phyloP scores from a whole-genome alignment of 2,329 filamentous ascomycete species.

The Huntiella moniliformis region DNA sequence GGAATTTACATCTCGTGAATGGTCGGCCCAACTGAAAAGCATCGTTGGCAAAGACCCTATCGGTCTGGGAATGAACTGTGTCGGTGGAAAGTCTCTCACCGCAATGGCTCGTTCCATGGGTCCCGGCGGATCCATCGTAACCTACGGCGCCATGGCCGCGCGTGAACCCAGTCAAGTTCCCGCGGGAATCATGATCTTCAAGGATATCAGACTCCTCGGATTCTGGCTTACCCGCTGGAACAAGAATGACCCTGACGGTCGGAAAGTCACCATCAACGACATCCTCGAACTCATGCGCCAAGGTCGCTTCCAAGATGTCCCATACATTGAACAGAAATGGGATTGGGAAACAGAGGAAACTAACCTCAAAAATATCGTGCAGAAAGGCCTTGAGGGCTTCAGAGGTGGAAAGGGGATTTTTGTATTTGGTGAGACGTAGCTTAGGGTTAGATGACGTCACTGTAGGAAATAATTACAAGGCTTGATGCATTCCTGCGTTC shows the following conservation, averaged over 20 bases:
- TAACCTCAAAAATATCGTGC: conserved; percentile 52
- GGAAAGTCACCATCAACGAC: conserved; percentile 66
- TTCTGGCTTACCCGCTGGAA: conserved; percentile 95
- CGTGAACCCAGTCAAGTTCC: conserved; percentile 69
- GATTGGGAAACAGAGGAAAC: conserved; percentile 58
- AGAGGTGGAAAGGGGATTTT: conserved; percentile 80
- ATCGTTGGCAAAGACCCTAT: conserved; percentile 58
- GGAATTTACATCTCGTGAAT: conserved; percentile 37
- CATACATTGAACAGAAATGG: conserved; percentile 70
- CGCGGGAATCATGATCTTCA: conserved; percentile 79
- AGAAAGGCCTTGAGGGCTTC: conserved; percentile 68
- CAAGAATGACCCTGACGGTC: conserved; percentile 51
- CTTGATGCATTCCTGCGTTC: no score
- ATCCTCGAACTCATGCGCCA: conserved; percentile 56
- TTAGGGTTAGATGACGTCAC: no score
- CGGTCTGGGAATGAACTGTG: conserved; percentile 73
- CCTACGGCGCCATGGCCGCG: conserved; percentile 79
- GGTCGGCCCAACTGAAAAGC: conserved; percentile 35
- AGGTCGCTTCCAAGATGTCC: conserved; percentile 66
- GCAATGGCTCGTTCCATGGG: conserved; percentile 58
- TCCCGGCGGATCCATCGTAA: conserved; percentile 57
- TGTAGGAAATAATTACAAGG: no score
- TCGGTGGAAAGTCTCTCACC: conserved; percentile 71
- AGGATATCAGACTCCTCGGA: conserved; percentile 70
- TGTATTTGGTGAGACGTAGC: conserved; percentile 47